These are phyloP conservation scores for Vigna hirtella DNA, from an alignment of 306 rosid species.

Conservation along the genomic window DNA sequence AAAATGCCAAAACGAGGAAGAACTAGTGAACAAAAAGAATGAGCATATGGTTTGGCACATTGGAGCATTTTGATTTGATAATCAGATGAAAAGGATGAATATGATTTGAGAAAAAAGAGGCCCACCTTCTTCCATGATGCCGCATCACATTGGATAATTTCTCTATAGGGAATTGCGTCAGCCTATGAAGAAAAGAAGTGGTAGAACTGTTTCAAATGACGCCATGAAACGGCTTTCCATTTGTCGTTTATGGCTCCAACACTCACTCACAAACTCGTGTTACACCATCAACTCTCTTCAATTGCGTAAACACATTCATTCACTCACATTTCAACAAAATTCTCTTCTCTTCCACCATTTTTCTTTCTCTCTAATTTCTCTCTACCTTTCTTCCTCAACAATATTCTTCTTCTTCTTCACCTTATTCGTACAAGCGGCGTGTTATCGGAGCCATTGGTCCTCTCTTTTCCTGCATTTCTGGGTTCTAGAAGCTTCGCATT, in stretches of 20 bases:
- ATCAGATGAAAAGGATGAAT: background rate
- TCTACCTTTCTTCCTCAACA: background rate
- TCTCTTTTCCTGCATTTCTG: slow-evolving; percentile 55
- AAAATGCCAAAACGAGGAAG: too few species aligned
- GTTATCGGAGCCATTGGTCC: background rate
- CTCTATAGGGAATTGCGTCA: background rate
- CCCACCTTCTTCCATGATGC: background rate
- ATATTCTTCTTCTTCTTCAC: background rate
- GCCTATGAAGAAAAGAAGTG: background rate
- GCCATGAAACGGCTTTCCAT: slow-evolving; percentile 43
- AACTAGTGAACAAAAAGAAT: too few species aligned
- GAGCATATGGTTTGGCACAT: too few species aligned
- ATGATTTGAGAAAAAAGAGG: too few species aligned
- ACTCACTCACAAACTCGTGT: background rate
- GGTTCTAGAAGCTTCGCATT: slow-evolving; percentile 62
- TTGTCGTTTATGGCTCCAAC: slow-evolving; percentile 30
- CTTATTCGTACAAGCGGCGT: background rate
- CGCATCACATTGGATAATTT: background rate
- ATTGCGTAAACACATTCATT: background rate
- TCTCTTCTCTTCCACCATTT: background rate
- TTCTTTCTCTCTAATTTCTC: background rate
- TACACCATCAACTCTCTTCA: background rate
- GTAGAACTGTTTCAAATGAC: background rate
- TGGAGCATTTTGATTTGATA: background rate
- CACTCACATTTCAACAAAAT: background rate